Base-by-base conservation (phyloP, 805 yeast species). In the Suhomyces sp. region DNA sequence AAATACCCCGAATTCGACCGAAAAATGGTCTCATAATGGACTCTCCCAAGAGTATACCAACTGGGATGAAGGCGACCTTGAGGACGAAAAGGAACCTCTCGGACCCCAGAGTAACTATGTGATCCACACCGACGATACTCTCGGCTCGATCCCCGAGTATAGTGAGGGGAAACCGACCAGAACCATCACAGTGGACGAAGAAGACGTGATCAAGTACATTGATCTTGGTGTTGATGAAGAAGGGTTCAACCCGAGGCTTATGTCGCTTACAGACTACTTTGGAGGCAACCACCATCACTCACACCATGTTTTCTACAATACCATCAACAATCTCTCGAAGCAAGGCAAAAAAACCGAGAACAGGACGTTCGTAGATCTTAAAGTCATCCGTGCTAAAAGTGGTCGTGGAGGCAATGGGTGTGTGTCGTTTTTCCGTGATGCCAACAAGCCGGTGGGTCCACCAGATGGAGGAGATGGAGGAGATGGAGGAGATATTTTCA, bases 381-480 rank as follows among this genome's bases (percentile, higher is more conserved):
- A 82, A 39, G 72, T 86, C 6, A 70, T 91, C 7, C 76, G 76
- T 36, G 64, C 88, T 6, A 55, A 63, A 3, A 78, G 95, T 18
- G 98, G 98, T 0, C 69, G 65, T 25, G 98, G 98, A 14, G 98
- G 98, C 2, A 71, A 82, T 54, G 98, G 98, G 5, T 70, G 76
- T 20, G 82, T 88, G 0, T 83, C 97, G 0, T 93, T 93, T 59
- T 74, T 81, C 40, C 69, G 96, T 45, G 98, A 88, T 47, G 85
- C 95, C 3, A 86, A 88, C 25, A 63, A 86, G 27, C 72, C 95
- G 0, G 72, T 74, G 13, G 98, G 98, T 0, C 98, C 98, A 0
- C 95, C 98, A 0, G 95, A 90, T 58, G 98, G 98, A n/a, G 98
- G 98, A 7, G 97, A 93, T 62, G 98, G 98, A 19, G 98, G 98